phyloP scores from a whole-genome alignment of 2,329 filamentous ascomycete genomes.

The Penicillium sp. region DNA sequence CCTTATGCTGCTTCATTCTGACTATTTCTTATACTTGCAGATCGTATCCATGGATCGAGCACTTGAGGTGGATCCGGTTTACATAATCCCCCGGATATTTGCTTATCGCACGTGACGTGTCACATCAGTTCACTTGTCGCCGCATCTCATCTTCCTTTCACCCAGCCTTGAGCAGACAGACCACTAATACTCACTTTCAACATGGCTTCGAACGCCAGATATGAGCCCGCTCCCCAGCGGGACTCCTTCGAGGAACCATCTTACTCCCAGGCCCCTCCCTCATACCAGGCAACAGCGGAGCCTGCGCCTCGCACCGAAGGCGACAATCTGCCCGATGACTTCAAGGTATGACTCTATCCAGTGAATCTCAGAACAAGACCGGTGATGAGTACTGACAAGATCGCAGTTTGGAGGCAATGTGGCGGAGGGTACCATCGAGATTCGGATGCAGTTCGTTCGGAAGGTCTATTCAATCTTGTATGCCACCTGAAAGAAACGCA shows the following conservation, averaged over 20 bases:
- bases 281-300: constrained; percentile 68
- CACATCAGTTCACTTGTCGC: constrained; percentile 4
- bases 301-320: constrained; percentile 70
- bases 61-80: not conserved
- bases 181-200: not conserved
- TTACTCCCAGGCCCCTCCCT: constrained; percentile 79
- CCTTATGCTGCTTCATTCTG: too few species aligned
- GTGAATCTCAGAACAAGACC: not conserved
- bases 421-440: constrained; percentile 89
- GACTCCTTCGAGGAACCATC: constrained; percentile 76
- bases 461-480: constrained; percentile 96
- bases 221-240: constrained; percentile 78
- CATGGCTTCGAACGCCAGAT: constrained; percentile 79
- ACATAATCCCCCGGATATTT: constrained; percentile 1
- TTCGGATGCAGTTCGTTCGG: constrained; percentile 93
- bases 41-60: not conserved
- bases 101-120: constrained; percentile 12
- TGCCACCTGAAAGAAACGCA: constrained; percentile 28
- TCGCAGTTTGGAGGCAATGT: constrained; percentile 84
- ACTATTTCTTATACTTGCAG: not conserved
- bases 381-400: constrained; percentile 12
- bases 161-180: not conserved
- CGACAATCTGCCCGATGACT: constrained; percentile 94
- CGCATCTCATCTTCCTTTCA: constrained; percentile 3
- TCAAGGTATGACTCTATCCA: constrained; percentile 67